Evolutionary conservation across 139 green algal genomes (phyloP).

Genomic region (Zygnema circumcarinatum): DNA sequence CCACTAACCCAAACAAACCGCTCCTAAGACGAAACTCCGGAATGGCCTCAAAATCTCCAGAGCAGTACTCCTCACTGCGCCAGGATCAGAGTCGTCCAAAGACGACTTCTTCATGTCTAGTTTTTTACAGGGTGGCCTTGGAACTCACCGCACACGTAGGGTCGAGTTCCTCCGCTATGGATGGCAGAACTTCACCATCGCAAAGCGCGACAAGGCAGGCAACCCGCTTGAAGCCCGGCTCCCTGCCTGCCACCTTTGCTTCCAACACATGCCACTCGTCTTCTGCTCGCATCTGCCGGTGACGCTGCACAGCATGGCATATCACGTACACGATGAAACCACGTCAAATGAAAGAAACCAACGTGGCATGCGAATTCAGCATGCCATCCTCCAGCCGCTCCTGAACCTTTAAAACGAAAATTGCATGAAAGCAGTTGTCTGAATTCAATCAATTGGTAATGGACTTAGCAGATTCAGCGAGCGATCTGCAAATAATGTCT

Average conservation of each 20-base stretch:
- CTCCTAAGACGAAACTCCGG: no score
- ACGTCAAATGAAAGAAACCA: neutral
- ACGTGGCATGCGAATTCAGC: neutral
- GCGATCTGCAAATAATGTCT: neutral
- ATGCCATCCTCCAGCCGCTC: neutral
- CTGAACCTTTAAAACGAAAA: neutral
- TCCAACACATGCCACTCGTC: conserved; percentile 11
- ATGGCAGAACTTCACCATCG: neutral
- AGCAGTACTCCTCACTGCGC: no score
- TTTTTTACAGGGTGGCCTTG: no score
- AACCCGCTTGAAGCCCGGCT: conserved; percentile 30
- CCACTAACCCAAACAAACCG: no score
- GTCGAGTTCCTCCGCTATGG: neutral
- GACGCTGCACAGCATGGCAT: conserved; percentile 13
- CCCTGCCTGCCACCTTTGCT: conserved; percentile 25
- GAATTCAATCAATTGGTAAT: neutral
- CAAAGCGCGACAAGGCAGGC: conserved; percentile 22
- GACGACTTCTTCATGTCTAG: no score
- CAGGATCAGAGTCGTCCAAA: no score
- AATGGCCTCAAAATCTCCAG: no score
- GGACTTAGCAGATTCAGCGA: neutral
- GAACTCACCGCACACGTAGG: neutral
- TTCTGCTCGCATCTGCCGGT: conserved; percentile 23
- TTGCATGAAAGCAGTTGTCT: neutral
- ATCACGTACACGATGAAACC: neutral